Base-by-base conservation (phyloP, 2,329 filamentous ascomycete species). In the Beauveria australis region DNA sequence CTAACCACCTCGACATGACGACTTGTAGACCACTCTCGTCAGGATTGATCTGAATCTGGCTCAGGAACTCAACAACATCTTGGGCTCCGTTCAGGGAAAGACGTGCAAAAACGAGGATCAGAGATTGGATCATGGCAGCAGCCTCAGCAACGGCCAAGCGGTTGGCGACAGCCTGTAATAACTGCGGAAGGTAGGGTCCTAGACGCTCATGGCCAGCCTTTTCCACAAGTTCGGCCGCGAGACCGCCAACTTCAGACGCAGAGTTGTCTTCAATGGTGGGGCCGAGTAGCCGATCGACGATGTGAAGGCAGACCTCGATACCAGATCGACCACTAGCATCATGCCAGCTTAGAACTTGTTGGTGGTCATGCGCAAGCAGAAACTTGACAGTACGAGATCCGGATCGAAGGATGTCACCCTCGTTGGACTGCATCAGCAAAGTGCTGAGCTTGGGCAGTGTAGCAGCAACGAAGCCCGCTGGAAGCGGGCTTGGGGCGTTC, bases 91-190 rank as follows among this genome's bases (percentile, higher is more conserved):
- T 85, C 16, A 97, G 81, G 10, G 92, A 93, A 9, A 99, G 80
- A 49, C 93, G 86, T 2, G 93, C 94, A 73, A 99, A 99, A 1
- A 99, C 94, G 6, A 97, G 81, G 59, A 96, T 97, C 55, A 99
- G 78, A 59, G 91, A 96, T 75, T 99, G 94, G 64, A 99, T 97
- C 71, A 99, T 95, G 8, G 88, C 86, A 0, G 93, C 89, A 52
- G 92, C 87, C 64, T 91, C 83, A 2, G 94, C 94, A 6, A 88
- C 89, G 6, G 87, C 88, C 18, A 99, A 81, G 62, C 94, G 86
- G 55, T 87, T 86, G 3, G 94, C 94, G 18, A 99, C 93, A 19
- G 93, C 94, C 67, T 88, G 87, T 4, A 99, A 82, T 24, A 99
- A 85, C 72, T 96, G 91, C 46, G 90, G 87, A 28, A 99, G 81